Base-by-base conservation (phyloP, 345 rosid species). In the Camelina neglecta region DNA sequence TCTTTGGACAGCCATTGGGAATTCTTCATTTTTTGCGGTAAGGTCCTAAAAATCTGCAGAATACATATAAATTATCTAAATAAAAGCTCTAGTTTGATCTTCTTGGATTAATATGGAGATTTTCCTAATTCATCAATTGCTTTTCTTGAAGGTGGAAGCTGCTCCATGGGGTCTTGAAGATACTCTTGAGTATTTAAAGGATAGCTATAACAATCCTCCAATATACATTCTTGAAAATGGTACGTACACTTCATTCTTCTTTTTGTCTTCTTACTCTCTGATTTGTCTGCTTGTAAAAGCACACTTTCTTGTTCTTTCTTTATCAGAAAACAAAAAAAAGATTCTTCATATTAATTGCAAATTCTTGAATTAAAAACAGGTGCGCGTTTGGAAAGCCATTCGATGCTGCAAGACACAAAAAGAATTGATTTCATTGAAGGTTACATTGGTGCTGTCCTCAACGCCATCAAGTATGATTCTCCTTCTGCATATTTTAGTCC, bases 201-300 rank as follows among this genome's bases (percentile, higher is more conserved):
- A 82, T 42, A 57, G n/a, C 31, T 82, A 80, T 65, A 69, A 79
- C 71, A 84, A 82, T 49, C 84, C 84, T 72, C 86, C 84, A 12
- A 26, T 86, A 36, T 84, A 81, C 80, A 83, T 82, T 57, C 70
- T 75, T 47, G 86, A 86, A 79, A 86, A 84, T 29, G 89, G 83
- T 84, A 45, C 56, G 83, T 84, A 45, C 56, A 50, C 54, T 62
- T 63, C 68, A 75, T 61, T 57, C 20, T 55, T 29, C 62, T 54
- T 67, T 2, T 26, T 53, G 18, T 38, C 1, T 42, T 60, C 4
- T 41, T 15, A 15, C 56, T 56, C 20, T 61, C 29, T 26, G 45
- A 29, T 35, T 23, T 8, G n/a, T 53, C 50, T 60, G 10, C 50
- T 55, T 44, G 58, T 10, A 24, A 50, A 26, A 26, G 29, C 66